Base-by-base conservation (phyloP, 306 rosid genomes). In the Begonia fuchsioides region DNA sequence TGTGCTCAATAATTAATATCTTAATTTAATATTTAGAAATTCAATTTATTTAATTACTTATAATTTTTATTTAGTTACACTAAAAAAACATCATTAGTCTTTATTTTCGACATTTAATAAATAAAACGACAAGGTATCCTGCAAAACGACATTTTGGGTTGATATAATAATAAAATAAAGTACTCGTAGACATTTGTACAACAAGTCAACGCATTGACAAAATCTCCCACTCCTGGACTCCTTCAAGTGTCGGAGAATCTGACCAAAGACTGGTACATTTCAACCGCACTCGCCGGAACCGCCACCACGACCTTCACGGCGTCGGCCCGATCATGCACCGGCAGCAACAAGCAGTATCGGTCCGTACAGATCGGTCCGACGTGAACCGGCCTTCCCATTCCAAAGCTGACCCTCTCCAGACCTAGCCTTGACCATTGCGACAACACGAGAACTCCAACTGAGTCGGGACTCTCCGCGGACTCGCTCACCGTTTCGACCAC, bases 351-450 rank as follows among this genome's bases (percentile, higher is more conserved):
- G 63, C 97, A 88, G 72, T 81, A 78, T 66, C 86, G 65, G 53
- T 88, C 97, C 11, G 79, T 55, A 35, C 85, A 78, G 0, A 88
- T 26, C 64, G 97, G 84, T 0, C 83, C 86, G 55, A 88, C 82
- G 8, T 75, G 81, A 13, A 62, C 17, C 1, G 93, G 84, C 46
- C 19, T 69, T 0, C 93, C 97, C 58, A 70, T 35, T 9, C 94
- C 94, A 0, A 84, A 52, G 61, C 84, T 84, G 60, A 88, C 86
- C 53, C 61, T 66, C 38, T 88, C 95, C 10, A 88, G 46, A 0
- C 95, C 97, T 60, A 88, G 41, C 69, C 95, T 79, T 56, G 97
- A 88, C 97, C 97, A 88, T 60, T 84, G 95, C 1, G 97, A 74
- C 50, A 88, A 10, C 12, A 88, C 72, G 52, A 88, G 56, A 18